Evolutionary conservation across 495 filamentous ascomycete species (phyloP), one percentile per base, ranked within the genome.

Genomic region (Thermochaetoides thermophila): DNA sequence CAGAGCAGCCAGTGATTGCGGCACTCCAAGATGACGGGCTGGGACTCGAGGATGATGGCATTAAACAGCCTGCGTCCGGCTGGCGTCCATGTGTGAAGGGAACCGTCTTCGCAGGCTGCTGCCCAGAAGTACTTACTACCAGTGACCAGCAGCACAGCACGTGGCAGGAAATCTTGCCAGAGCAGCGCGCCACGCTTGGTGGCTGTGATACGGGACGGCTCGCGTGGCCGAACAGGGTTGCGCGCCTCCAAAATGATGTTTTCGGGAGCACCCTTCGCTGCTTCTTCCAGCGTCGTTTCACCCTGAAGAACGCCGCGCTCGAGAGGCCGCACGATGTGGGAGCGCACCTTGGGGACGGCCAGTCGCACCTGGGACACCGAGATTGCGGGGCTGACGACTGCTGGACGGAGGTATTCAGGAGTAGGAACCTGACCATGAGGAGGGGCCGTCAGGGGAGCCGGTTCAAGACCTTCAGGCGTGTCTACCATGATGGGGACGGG

Each of bases 81-180:
- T 3, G 89, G 87, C 1, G 85, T 87, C 85, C 87, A 99, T 18
- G 82, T 70, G 50, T 94, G 81, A 9, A 99, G 42, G n/a, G 76
- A 82, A 11, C 84, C 91, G 49, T 96, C 89, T 53, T 99, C 89
- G 40, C 84, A 93, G 11, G 78, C 84, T 8, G 76, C 86, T 7
- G 80, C 77, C 84, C 89, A 96, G 56, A 95, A 85, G 38, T 74
- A 71, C 37, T 76, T 72, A 49, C 86, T 95, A 0, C 89, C 89
- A 0, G 89, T 89, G 5, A 84, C 74, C 4, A 94, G 71, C 8
- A 96, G 66, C 9, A 87, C 80, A 18, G 77, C 72, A 24, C 74
- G 70, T 0, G 86, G 86, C 12, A 99, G 63, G 46, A 79, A 99
- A 40, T 96, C 91, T 43, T 92, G 81, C 86, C 91, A 99, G 4